Evolutionary conservation across 371 early-diverging fungal genomes (phyloP).

Genomic region (Mucor racemosus): DNA sequence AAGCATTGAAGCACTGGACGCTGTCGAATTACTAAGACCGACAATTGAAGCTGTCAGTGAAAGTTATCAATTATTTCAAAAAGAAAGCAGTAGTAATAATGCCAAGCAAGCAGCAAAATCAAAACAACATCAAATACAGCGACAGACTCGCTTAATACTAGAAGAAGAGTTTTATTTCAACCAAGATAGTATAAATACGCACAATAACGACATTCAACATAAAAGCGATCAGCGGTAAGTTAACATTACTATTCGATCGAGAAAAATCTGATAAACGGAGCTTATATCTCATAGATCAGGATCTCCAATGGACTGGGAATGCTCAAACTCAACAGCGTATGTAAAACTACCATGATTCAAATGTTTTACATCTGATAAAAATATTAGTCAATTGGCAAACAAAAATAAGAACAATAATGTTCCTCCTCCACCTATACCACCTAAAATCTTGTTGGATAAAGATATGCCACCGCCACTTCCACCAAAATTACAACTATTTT

Average conservation of each 20-base stretch:
- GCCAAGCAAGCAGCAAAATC: background rate
- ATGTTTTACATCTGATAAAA: background rate
- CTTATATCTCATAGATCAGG: background rate
- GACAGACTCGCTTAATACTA: background rate
- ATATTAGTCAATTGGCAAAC: background rate
- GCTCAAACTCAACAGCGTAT: background rate
- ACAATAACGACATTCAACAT: background rate
- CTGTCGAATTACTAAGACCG: constrained; percentile 9
- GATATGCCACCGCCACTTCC: constrained; percentile 15
- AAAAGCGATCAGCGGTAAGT: background rate
- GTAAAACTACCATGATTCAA: background rate
- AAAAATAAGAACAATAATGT: background rate
- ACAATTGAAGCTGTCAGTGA: constrained; percentile 16
- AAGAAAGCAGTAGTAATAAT: background rate
- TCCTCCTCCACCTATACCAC: constrained; percentile 19
- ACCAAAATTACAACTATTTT: constrained; percentile 10
- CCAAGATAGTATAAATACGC: background rate
- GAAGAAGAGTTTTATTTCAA: background rate
- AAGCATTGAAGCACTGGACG: constrained; percentile 16
- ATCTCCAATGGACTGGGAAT: background rate
- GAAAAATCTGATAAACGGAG: background rate
- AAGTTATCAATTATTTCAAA: constrained; percentile 16
- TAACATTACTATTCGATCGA: too few relatives aligned
- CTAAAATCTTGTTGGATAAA: constrained; percentile 10
- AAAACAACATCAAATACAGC: background rate